A percentile compares a stretch with the other conserved stretches of the same genome.
phyloP scores from a whole-genome alignment of 129 eudicot genomes.

The Solidago caesia region DNA sequence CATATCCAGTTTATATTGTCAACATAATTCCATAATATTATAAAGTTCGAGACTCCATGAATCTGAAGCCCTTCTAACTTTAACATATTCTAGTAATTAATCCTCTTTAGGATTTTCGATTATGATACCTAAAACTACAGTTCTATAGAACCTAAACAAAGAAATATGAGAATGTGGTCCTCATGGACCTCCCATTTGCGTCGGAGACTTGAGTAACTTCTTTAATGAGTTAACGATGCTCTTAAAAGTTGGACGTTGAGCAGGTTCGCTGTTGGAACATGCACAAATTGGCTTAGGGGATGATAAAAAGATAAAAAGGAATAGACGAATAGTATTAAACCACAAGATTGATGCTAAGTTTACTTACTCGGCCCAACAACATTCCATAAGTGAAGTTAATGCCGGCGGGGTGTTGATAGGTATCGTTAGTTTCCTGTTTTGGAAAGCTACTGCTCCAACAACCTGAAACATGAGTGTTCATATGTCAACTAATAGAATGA shows the following conservation, averaged over 20 bases:
- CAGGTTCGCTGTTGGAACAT: constrained; percentile 65
- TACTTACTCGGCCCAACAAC: constrained; percentile 97
- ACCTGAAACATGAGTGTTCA: constrained; percentile 45
- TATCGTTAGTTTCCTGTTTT: constrained; percentile 79
- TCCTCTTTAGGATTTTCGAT: constrained; percentile 25
- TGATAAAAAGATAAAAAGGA: constrained; percentile 10
- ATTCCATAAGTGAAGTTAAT: constrained; percentile 78
- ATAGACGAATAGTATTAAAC: not conserved
- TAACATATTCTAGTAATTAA: constrained; percentile 19
- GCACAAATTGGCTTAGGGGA: constrained; percentile 6
- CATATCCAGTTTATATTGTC: not conserved
- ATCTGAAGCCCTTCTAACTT: constrained; percentile 3
- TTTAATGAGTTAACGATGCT: constrained; percentile 70
- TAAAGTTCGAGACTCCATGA: constrained; percentile 20
- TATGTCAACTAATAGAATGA: constrained; percentile 15
- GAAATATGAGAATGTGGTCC: constrained; percentile 17
- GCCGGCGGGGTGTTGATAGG: constrained; percentile 66
- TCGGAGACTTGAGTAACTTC: constrained; percentile 79
- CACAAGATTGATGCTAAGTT: not conserved
- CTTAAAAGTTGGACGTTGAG: constrained; percentile 64
- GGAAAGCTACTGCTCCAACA: constrained; percentile 98
- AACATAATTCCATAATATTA: not conserved
- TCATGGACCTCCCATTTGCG: constrained; percentile 69
- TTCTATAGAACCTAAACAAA: constrained; percentile 22
- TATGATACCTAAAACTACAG: constrained; percentile 9